Base-by-base conservation (phyloP, 805 yeast species). In the Clavispora carvajalis region DNA sequence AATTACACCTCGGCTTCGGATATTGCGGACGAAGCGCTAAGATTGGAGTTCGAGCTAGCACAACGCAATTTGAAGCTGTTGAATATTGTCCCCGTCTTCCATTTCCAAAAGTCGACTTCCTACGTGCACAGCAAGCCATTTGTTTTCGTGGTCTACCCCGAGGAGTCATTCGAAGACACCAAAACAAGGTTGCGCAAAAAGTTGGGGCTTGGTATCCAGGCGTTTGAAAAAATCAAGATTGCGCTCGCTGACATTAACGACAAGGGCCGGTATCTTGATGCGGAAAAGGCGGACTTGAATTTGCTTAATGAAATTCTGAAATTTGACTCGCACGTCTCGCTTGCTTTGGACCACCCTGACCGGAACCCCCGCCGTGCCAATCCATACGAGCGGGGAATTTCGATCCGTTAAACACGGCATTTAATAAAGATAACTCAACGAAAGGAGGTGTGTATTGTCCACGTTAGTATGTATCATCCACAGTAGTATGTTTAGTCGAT, bases 331-430 rank as follows among this genome's bases (percentile, higher is more conserved):
- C 68, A 68, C 34, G 81, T 76, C 43, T 71, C 69, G 23, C 64
- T 93, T 38, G 95, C 90, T 21, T 67, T 93, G 56, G 96, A 93
- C 56, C 95, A 87, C 54, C 89, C 93, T 1, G 96, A 88, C 57
- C 76, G 93, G 54, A 68, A 80, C 31, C 74, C 80, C n/a, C 62
- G 60, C 36, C 62, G 66, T 21, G 54, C 55, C 36, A 57, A 49
- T 37, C 61, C 58, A 16, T 59, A 58, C 38, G 74, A 69, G 38
- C 68, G 65, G 49, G 74, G 74, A 15, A 69, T 69, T 36, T 67
- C 71, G 15, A 69, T 69, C 28, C 36, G 36, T n/a, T 33, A 19
- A 33, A n/a, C n/a, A n/a, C n/a, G n/a, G n/a, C n/a, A n/a, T n/a
- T n/a, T n/a, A n/a, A n/a, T n/a, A n/a, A n/a, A n/a, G n/a, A n/a